Evolutionary conservation across 345 rosid genomes (phyloP).

Genomic region (Rhodamnia rubescens): DNA sequence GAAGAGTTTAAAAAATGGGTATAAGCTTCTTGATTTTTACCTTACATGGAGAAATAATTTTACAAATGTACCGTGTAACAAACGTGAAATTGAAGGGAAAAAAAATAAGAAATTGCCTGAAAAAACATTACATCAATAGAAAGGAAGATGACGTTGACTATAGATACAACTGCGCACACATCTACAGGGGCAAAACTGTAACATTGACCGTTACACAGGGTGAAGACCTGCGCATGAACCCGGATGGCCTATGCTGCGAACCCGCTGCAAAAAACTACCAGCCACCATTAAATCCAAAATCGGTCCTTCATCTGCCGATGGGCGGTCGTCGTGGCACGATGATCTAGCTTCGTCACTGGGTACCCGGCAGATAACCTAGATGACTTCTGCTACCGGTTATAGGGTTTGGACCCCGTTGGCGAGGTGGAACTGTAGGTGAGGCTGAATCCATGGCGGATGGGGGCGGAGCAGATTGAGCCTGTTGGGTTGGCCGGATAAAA

Average conservation of each 20-base stretch:
- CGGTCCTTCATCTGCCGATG: neutral
- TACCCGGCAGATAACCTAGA: neutral
- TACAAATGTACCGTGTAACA: neutral
- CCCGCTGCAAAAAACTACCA: neutral
- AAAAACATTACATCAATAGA: neutral
- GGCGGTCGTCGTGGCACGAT: neutral
- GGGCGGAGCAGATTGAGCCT: conserved; percentile 27
- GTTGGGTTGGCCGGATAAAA: conserved; percentile 60
- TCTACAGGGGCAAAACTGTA: neutral
- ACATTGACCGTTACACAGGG: neutral
- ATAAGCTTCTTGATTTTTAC: neutral
- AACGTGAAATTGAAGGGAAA: neutral
- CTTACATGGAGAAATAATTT: neutral
- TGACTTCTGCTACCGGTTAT: conserved; percentile 3
- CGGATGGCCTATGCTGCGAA: no score
- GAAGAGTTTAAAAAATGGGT: neutral
- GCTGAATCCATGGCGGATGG: conserved; percentile 4
- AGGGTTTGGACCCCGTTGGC: conserved; percentile 12
- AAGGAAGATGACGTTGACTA: neutral
- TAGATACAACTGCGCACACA: neutral
- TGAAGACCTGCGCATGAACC: neutral
- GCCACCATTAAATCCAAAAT: neutral
- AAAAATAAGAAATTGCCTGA: neutral
- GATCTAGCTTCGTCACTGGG: neutral
- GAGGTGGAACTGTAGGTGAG: conserved; percentile 14